phyloP scores from a whole-genome alignment of 2,329 filamentous ascomycete species.

The Fusarium sublunatum region DNA sequence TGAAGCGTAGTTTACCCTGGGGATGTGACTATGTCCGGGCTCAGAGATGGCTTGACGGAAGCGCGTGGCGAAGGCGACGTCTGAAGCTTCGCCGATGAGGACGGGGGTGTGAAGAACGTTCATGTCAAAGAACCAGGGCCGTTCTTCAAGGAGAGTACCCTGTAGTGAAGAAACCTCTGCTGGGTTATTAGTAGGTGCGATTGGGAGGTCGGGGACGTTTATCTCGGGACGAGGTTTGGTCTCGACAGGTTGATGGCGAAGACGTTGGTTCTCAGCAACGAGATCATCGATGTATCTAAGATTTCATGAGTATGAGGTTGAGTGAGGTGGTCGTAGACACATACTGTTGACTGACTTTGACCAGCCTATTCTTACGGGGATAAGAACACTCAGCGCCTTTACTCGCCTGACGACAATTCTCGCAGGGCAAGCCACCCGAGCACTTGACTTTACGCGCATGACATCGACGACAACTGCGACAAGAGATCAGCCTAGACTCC shows the following conservation, averaged over 20 bases:
- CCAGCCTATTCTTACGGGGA: slow-evolving; percentile 48
- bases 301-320: background rate
- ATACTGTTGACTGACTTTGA: slow-evolving; percentile 50
- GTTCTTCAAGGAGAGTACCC: slow-evolving; percentile 38
- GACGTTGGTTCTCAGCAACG: slow-evolving; percentile 49
- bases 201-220: slow-evolving; percentile 20
- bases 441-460: slow-evolving; percentile 52
- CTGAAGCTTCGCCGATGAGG: slow-evolving; percentile 52
- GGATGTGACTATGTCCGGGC: slow-evolving; percentile 49
- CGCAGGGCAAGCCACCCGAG: slow-evolving; percentile 50
- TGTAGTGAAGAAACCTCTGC: slow-evolving; percentile 27
- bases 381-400: slow-evolving; percentile 49
- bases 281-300: slow-evolving; percentile 51
- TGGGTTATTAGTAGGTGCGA: slow-evolving; percentile 6
- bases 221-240: slow-evolving; percentile 33
- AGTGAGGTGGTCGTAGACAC: background rate
- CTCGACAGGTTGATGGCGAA: slow-evolving; percentile 30
- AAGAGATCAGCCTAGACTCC: background rate
- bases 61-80: slow-evolving; percentile 52
- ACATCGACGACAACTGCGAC: slow-evolving; percentile 47
- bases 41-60: slow-evolving; percentile 52
- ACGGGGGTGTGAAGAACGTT: slow-evolving; percentile 50
- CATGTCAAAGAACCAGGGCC: slow-evolving; percentile 52
- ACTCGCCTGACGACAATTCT: slow-evolving; percentile 48
- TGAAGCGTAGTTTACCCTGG: slow-evolving; percentile 50